phyloP scores from a whole-genome alignment of 805 yeast genomes.

The Saccharomycopsis fibuligera region DNA sequence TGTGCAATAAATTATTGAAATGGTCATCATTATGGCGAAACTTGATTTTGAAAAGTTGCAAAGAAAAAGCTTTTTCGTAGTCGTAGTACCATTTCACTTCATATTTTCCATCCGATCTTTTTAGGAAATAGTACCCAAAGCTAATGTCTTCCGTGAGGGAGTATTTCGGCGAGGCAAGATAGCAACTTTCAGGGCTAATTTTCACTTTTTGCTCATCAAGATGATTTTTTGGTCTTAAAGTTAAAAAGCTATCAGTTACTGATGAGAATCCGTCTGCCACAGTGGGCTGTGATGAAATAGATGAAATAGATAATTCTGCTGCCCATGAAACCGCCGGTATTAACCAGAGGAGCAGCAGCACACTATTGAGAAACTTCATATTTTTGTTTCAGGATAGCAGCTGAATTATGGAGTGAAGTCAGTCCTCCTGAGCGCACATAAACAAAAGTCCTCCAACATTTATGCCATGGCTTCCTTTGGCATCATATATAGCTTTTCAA shows the following conservation, averaged over 20 bases:
- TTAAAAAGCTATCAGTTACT: neutral
- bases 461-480: no score
- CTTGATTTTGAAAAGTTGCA: conserved; percentile 10
- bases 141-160: conserved; percentile 1
- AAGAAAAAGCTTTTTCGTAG: conserved; percentile 1
- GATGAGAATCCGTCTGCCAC: neutral
- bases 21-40: conserved; percentile 11
- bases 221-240: neutral
- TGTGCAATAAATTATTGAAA: conserved; percentile 6
- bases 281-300: neutral
- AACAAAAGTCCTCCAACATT: no score
- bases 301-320: neutral
- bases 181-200: neutral
- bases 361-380: no score
- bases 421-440: no score
- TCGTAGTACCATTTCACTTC: conserved; percentile 18
- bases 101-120: conserved; percentile 5
- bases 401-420: no score
- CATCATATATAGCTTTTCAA: no score
- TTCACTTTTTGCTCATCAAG: neutral
- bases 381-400: no score
- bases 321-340: no score
- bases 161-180: conserved; percentile 5
- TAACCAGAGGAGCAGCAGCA: no score
- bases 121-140: conserved; percentile 12